Evolutionary conservation across 371 early-diverging fungal species (phyloP).

Genomic region (Saksenaea vasiformis): DNA sequence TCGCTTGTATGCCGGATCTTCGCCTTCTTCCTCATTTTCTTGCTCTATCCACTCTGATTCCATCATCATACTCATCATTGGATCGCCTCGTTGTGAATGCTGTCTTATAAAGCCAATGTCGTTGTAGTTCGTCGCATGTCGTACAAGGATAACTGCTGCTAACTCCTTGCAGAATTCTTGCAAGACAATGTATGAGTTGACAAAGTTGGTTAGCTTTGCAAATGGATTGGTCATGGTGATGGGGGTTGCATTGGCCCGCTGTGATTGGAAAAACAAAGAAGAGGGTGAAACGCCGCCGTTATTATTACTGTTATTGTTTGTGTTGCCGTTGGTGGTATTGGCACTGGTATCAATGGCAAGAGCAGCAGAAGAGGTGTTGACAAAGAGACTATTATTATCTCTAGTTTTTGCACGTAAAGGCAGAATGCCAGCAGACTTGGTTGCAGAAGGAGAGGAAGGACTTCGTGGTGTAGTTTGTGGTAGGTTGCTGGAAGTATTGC

Average conservation of each 20-base stretch:
- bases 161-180: conserved; percentile 72
- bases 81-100: conserved; percentile 29
- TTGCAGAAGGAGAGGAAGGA: conserved; percentile 32
- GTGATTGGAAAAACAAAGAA: conserved; percentile 46
- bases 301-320: neutral
- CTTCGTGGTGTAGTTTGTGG: conserved; percentile 24
- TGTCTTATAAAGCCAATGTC: conserved; percentile 38
- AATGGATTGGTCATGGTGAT: conserved; percentile 56
- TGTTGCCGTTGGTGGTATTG: no score
- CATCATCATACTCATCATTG: conserved; percentile 29
- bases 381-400: neutral
- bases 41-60: conserved; percentile 17
- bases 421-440: conserved; percentile 34
- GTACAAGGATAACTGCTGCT: conserved; percentile 61
- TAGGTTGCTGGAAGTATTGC: conserved; percentile 13
- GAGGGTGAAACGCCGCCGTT: conserved; percentile 36
- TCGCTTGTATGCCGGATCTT: conserved; percentile 26
- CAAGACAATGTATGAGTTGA: conserved; percentile 61
- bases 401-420: conserved; percentile 8
- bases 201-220: conserved; percentile 59
- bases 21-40: conserved; percentile 26
- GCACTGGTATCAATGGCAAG: neutral
- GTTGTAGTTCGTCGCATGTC: conserved; percentile 50
- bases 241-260: conserved; percentile 50
- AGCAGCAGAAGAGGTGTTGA: neutral